These are phyloP conservation scores for Plasmodium reichenowi DNA, from an alignment of 169 alveolate species.

Conservation along the genomic window DNA sequence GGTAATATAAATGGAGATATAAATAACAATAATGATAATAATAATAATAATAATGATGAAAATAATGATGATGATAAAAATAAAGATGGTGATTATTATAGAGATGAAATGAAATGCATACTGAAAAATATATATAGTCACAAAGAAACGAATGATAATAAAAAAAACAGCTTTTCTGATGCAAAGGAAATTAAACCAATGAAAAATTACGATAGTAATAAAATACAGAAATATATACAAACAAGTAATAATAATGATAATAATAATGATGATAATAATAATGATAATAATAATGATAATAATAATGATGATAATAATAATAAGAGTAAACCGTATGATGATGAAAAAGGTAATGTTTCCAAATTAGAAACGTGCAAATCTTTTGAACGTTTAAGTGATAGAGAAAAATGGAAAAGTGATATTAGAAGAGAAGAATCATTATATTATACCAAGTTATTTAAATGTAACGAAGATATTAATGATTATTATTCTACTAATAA, in stretches of 20 bases:
- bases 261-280: not conserved
- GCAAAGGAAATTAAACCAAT: not conserved
- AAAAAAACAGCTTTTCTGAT: not conserved
- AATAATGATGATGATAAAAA: not conserved
- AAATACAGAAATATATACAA: not conserved
- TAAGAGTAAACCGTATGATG: not conserved
- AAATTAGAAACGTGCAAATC: too few species aligned
- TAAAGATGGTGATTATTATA: slow-evolving; percentile 1
- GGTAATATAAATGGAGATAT: not conserved
- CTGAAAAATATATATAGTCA: slow-evolving; percentile 37
- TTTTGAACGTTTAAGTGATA: slow-evolving; percentile 18
- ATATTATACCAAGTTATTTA: slow-evolving; percentile 49
- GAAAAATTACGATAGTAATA: not conserved
- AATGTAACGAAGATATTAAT: slow-evolving; percentile 43
- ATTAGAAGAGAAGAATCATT: slow-evolving; percentile 67
- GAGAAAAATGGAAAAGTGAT: slow-evolving; percentile 69
- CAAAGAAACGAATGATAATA: not conserved
- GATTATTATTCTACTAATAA: slow-evolving; percentile 27
- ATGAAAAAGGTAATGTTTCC: not conserved
- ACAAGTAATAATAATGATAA: not conserved
- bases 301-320: not conserved
- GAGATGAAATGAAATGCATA: slow-evolving; percentile 39
- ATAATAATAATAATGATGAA: not conserved
- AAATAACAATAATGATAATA: not conserved
- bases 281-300: not conserved